Evolutionary conservation across 192 early-diverging fungal species (phyloP), one percentile per base, ranked within the genome.

Genomic region (Fimicolochytrium jonesii): DNA sequence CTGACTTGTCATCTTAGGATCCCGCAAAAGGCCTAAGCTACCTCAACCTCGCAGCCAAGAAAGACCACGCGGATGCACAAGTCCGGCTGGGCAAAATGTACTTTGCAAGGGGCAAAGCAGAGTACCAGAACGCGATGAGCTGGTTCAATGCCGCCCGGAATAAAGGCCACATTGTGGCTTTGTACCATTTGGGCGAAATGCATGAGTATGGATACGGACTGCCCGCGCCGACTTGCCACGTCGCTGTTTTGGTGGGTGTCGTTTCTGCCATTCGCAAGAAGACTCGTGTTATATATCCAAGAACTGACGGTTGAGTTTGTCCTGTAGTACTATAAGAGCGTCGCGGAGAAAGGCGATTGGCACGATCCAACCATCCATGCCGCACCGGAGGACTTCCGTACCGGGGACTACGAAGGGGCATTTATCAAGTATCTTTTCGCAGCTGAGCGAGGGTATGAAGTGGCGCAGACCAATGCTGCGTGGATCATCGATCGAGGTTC

Each of bases 381-480:
- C 10, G 86, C 91, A 0, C 60, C 80, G 39, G 68, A 72, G 0
- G 82, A 80, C n/a, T 87, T 85, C 45, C 53, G 54, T 22, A 69
- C 70, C 6, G 87, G 85, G 29, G 88, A 91, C 68, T 61, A 80
- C 33, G 86, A 90, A 18, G 76, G 73, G 17, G 90, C 92, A 0
- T 66, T 89, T 4, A 34, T 94, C 4, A 61, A 78, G 18, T 95
- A 92, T 74, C 74, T 89, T 53, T 72, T 88, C 35, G 92, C 90
- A 1, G 94, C 95, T 0, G 95, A 98, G 71, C 81, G 87, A 61
- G 96, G 96, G 7, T 84, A 85, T 69, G 90, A 92, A 61, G 74
- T 88, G 3, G 91, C 87, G 1, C 94, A 97, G 72, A 76, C 86
- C 13, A 97, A 96, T 71, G 87, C 90, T 31, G 96, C 96, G 3